Conservation (phyloP, 495 filamentous ascomycete genomes). For the Darksidea phi region DNA sequence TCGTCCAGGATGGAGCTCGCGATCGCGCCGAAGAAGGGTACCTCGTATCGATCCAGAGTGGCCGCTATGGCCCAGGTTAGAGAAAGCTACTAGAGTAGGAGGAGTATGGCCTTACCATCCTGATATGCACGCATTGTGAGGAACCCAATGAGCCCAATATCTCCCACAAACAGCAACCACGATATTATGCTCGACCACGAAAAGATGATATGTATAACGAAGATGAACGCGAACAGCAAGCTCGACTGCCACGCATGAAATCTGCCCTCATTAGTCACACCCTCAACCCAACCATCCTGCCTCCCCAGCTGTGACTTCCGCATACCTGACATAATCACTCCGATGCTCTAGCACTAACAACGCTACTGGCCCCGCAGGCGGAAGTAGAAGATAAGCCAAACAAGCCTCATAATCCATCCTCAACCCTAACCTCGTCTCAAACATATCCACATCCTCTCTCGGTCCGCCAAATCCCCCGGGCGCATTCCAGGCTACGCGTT, state of each 20-base stretch:
- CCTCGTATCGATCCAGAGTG: conserved; percentile 85
- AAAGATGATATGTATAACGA: conserved; percentile 82
- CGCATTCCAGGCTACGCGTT: conserved; percentile 36
- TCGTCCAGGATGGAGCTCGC: conserved; percentile 91
- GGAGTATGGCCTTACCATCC: conserved; percentile 60
- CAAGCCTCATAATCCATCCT: conserved; percentile 79
- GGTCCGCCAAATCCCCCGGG: conserved; percentile 32
- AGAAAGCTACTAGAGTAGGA: neutral
- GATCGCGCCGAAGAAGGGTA: conserved; percentile 81
- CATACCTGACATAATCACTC: conserved; percentile 91
- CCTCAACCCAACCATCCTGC: neutral
- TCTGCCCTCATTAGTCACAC: conserved; percentile 46
- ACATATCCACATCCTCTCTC: conserved; percentile 54
- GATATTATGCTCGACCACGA: conserved; percentile 79
- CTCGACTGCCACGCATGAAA: conserved; percentile 96
- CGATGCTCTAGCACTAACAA: conserved; percentile 85
- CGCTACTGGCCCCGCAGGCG: conserved; percentile 82
- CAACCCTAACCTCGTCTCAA: conserved; percentile 69
- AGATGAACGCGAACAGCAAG: conserved; percentile 79
- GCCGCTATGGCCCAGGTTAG: conserved; percentile 56
- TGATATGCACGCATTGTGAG: conserved; percentile 75
- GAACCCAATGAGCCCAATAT: conserved; percentile 74
- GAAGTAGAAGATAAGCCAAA: conserved; percentile 82
- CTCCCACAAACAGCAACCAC: conserved; percentile 75
- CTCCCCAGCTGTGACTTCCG: neutral